A percentile compares a stretch with the other conserved stretches of the same genome.
Conservation (phyloP, 164 flowering plant species). For the Paratinospora sagittata region DNA sequence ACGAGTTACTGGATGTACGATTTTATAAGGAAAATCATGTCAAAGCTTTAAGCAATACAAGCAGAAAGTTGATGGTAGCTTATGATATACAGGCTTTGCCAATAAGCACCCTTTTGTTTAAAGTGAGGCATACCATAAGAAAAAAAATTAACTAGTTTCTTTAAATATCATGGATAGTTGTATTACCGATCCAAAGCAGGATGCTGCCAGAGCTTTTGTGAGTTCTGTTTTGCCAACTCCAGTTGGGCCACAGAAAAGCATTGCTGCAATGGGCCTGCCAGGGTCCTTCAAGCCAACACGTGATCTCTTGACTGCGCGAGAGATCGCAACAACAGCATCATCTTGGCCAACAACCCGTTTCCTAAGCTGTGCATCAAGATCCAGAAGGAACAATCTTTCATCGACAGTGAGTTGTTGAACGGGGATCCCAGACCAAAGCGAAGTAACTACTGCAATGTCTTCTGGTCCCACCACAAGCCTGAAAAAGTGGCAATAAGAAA, state of each 20-base stretch:
- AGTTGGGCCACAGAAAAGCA: conserved; percentile 92
- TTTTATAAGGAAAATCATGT: too few relatives aligned
- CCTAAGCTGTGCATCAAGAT: conserved; percentile 61
- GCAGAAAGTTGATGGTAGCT: too few relatives aligned
- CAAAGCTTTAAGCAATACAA: too few relatives aligned
- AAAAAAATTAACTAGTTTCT: too few relatives aligned
- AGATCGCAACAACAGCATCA: conserved; percentile 76
- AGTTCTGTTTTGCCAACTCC: conserved; percentile 96
- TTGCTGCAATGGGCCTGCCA: conserved; percentile 65
- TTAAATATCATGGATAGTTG: background rate
- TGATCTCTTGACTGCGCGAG: conserved; percentile 81
- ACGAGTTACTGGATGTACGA: too few relatives aligned
- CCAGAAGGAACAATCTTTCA: conserved; percentile 53
- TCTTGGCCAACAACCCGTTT: conserved; percentile 80
- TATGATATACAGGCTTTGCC: too few relatives aligned
- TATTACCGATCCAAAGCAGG: conserved; percentile 82
- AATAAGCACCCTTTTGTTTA: too few relatives aligned
- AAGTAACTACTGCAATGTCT: conserved; percentile 72
- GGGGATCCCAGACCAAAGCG: conserved; percentile 84
- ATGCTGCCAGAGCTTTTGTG: conserved; percentile 71
- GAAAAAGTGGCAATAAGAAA: conserved; percentile 19
- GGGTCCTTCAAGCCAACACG: conserved; percentile 77
- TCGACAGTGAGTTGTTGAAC: conserved; percentile 69
- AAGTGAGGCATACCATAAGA: too few relatives aligned
- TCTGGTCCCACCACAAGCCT: conserved; percentile 64